Conservation (phyloP, 352 stramenopile species). For the Achlya hypogyna region DNA sequence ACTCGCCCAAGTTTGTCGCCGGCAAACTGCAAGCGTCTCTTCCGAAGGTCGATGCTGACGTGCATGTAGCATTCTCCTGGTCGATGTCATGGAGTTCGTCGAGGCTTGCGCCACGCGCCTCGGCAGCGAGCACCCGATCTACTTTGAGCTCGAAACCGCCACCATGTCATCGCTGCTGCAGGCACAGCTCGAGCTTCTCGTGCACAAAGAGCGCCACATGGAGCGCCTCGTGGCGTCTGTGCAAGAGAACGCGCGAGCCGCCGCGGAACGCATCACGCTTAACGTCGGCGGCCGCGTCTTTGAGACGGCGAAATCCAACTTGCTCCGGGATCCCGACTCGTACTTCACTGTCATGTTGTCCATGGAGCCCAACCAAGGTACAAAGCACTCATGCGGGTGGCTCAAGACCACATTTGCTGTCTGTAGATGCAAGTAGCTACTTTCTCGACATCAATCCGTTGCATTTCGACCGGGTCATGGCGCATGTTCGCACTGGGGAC, state of each 20-base stretch:
- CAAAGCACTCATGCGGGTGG: background rate
- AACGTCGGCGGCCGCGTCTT: slow-evolving; percentile 18
- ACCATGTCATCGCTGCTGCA: slow-evolving; percentile 8
- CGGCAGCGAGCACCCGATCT: background rate
- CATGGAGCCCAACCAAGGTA: background rate
- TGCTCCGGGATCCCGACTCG: background rate
- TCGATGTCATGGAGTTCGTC: background rate
- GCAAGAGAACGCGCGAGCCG: background rate
- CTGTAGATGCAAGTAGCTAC: background rate
- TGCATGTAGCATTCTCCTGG: slow-evolving; percentile 8
- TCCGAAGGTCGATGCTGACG: background rate
- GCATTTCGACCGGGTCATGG: slow-evolving; percentile 16
- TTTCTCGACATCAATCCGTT: slow-evolving; percentile 17
- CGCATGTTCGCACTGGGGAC: slow-evolving; percentile 9
- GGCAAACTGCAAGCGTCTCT: background rate
- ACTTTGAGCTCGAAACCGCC: background rate
- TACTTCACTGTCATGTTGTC: slow-evolving; percentile 12
- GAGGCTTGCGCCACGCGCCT: background rate
- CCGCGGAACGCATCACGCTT: slow-evolving; percentile 11
- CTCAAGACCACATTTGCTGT: background rate
- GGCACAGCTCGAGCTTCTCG: slow-evolving; percentile 9
- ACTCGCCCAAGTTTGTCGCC: slow-evolving; percentile 3
- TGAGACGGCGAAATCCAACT: background rate
- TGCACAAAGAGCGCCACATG: background rate
- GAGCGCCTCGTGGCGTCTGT: background rate